Evolutionary conservation across 495 filamentous ascomycete genomes (phyloP), one percentile per base, ranked within the genome.

Genomic region (Bathelium albidoporum): DNA sequence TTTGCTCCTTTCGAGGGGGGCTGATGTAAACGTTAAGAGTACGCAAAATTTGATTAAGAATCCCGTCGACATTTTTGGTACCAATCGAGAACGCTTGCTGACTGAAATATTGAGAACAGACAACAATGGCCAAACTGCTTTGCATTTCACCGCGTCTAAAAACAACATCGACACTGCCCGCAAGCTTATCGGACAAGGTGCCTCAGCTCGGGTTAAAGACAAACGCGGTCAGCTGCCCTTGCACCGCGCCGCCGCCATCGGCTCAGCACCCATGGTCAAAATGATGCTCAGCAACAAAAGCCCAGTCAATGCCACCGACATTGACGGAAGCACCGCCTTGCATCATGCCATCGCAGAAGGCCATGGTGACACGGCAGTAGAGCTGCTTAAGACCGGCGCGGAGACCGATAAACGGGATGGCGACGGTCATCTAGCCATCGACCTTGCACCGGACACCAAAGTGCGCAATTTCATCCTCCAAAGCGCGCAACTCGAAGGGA

Each of bases 281-380:
- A 69, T 91, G 39, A 76, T 98, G 31, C 74, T 99, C 11, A 85
- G 90, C 66, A 80, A 89, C 64, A 83, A 83, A 61, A 93, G 89
- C 64, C 91, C 95, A 1, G 70, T 97, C 9, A 92, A 96, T 72
- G 87, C 91, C 18, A 87, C 86, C n/a, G 94, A 99, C 77, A 77
- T 78, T 11, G 83, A 89, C 61, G 92, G 93, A 1, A 80, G 88
- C 63, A 97, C 95, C 36, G 85, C 92, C 16, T 75, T 99, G 70
- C 94, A 99, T 74, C 95, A 99, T 77, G 94, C 77, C 1, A 82
- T 97, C 64, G 88, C 90, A 0, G 94, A 98, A 73, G 94, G 94
- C 0, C 92, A 96, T 73, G 94, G 92, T 0, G 90, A 96, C 74
- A 84, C 91, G 1, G 94, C 93, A 0, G 76, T 96, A 26, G 78